A percentile compares a stretch with the other conserved stretches of the same genome.
Evolutionary conservation across 2,329 filamentous ascomycete genomes (phyloP).

Genomic region (Apiospora phragmitis): DNA sequence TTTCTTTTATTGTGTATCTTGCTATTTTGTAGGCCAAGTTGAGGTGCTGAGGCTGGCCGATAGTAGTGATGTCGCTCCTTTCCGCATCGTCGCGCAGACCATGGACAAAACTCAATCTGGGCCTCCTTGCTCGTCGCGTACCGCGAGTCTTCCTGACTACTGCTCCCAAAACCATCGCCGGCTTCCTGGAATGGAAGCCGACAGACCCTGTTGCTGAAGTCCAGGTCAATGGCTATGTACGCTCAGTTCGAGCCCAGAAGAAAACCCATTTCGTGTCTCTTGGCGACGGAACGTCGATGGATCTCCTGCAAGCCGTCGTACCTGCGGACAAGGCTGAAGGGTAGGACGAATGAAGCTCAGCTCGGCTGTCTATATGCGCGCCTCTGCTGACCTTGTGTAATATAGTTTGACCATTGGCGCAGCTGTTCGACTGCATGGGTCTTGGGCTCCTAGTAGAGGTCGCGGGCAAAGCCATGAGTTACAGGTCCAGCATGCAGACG

Average conservation of each 20-base stretch:
- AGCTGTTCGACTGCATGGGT: constrained; percentile 74
- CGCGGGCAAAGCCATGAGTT: constrained; percentile 78
- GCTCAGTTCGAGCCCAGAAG: constrained; percentile 86
- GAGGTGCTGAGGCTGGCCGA: neutral
- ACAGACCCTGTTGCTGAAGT: constrained; percentile 47
- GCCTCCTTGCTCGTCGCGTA: constrained; percentile 14
- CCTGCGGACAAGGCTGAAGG: constrained; percentile 69
- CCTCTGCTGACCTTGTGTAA: constrained; percentile 29
- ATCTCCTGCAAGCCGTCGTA: constrained; percentile 79
- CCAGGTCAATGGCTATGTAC: constrained; percentile 75
- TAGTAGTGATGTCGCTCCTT: neutral
- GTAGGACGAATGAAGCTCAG: constrained; percentile 50
- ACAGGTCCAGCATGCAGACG: constrained; percentile 65
- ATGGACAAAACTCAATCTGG: constrained; percentile 18
- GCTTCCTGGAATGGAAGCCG: constrained; percentile 55
- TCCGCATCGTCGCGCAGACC: constrained; percentile 23
- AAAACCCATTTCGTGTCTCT: constrained; percentile 79
- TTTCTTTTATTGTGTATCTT: neutral
- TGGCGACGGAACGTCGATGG: constrained; percentile 81
- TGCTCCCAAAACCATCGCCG: constrained; percentile 50
- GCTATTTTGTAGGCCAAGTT: neutral
- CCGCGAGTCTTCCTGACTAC: constrained; percentile 28
- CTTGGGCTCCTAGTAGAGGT: constrained; percentile 72
- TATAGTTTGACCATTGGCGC: constrained; percentile 76
- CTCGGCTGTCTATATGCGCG: constrained; percentile 15